phyloP scores from a whole-genome alignment of 73 alveolate genomes.

The Symbiodinium pilosum region DNA sequence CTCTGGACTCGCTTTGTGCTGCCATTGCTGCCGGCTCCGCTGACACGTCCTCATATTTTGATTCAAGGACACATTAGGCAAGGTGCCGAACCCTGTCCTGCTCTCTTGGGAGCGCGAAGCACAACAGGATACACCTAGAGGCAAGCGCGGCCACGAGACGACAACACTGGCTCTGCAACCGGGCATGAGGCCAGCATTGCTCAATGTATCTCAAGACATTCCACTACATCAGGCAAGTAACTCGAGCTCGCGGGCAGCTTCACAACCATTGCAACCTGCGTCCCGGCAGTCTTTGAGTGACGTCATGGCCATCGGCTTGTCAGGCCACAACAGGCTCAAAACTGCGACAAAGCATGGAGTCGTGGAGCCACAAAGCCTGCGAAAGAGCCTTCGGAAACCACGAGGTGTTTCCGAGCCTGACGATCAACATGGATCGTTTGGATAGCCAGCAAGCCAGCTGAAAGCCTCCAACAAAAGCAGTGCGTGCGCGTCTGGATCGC shows the following conservation, averaged over 20 bases:
- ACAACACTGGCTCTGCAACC: too few relatives aligned
- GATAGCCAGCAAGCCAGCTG: neutral
- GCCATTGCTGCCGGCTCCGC: too few relatives aligned
- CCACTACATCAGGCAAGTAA: neutral
- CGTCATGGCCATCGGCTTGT: neutral
- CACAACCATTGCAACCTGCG: constrained; percentile 26
- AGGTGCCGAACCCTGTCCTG: too few relatives aligned
- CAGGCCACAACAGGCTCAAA: neutral
- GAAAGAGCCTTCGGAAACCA: constrained; percentile 40
- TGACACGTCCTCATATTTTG: too few relatives aligned
- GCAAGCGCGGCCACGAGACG: too few relatives aligned
- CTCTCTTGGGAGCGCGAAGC: neutral
- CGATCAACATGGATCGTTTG: neutral
- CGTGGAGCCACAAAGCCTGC: too few relatives aligned
- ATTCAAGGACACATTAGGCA: too few relatives aligned
- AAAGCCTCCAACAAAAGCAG: constrained; percentile 31
- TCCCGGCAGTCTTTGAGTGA: neutral
- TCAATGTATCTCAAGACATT: neutral
- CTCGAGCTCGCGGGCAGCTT: constrained; percentile 46
- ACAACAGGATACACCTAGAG: neutral
- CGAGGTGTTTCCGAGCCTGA: constrained; percentile 37
- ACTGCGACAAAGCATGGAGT: too few relatives aligned
- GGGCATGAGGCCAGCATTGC: too few relatives aligned
- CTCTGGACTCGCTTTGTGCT: too few relatives aligned
- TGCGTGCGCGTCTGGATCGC: constrained; percentile 78